Conservation (phyloP, 305 asterid genomes). For the Fraxinus angustifolia region DNA sequence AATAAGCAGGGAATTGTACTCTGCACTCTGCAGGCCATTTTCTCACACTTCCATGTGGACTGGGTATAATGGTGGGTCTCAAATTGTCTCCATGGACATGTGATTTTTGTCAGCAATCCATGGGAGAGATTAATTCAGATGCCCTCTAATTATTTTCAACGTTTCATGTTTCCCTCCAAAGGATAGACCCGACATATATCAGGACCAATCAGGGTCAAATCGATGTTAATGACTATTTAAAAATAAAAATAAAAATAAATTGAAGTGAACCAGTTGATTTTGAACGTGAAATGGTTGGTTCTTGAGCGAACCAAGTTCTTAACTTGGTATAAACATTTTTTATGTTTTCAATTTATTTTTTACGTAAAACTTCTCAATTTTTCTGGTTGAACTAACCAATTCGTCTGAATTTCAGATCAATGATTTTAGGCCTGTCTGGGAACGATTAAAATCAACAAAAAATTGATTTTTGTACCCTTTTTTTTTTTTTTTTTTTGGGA, state of each 20-base stretch:
- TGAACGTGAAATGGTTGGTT: too few species aligned
- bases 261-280: too few species aligned
- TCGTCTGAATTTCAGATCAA: not conserved
- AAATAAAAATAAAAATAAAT: too few species aligned
- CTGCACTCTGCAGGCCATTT: slow-evolving; percentile 16
- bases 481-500: not conserved
- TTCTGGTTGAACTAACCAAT: not conserved
- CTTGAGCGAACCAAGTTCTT: too few species aligned
- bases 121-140: not conserved
- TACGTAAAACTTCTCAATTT: not conserved
- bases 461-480: too few species aligned
- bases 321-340: not conserved
- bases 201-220: not conserved
- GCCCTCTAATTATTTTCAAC: not conserved
- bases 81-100: slow-evolving; percentile 35
- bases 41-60: slow-evolving; percentile 35
- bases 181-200: not conserved
- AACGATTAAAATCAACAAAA: too few species aligned
- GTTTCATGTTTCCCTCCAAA: not conserved
- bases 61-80: slow-evolving; percentile 32
- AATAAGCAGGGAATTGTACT: not conserved
- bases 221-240: not conserved
- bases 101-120: slow-evolving; percentile 35
- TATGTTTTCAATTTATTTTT: too few species aligned
- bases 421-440: too few species aligned